phyloP scores from a whole-genome alignment of 345 rosid species.

The Aquilaria sinensis region DNA sequence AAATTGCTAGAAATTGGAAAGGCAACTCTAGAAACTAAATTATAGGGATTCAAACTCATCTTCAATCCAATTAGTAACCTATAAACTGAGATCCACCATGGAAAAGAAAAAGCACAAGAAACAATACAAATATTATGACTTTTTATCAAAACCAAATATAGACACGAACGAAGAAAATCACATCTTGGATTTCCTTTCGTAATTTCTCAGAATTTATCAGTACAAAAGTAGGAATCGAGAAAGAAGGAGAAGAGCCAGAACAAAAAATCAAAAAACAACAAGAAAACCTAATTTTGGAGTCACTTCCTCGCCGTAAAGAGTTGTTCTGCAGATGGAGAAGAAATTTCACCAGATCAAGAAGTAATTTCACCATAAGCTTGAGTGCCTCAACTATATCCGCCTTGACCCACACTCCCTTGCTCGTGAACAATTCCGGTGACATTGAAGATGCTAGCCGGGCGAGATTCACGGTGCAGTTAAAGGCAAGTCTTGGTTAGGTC shows the following conservation, averaged over 20 bases:
- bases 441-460: too few species aligned
- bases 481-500: too few species aligned
- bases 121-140: background rate
- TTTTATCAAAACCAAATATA: background rate
- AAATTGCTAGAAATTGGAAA: background rate
- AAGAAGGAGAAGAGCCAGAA: background rate
- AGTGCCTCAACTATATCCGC: too few species aligned
- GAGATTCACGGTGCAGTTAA: too few species aligned
- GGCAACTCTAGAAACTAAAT: background rate
- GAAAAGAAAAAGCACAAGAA: background rate
- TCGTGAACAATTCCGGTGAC: too few species aligned
- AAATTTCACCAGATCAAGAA: too few species aligned
- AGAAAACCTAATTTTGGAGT: slow-evolving; percentile 27
- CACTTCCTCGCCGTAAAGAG: slow-evolving; percentile 14
- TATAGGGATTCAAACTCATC: background rate
- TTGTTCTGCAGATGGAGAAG: background rate
- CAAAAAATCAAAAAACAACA: background rate
- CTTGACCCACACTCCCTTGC: too few species aligned
- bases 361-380: too few species aligned
- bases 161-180: background rate
- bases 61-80: background rate
- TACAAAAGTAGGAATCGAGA: slow-evolving; percentile 1
- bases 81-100: background rate
- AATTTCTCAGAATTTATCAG: slow-evolving; percentile 1
- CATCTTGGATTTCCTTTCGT: background rate